phyloP scores from a whole-genome alignment of 2,329 filamentous ascomycete species.

The Trichoderma koningiopsis region DNA sequence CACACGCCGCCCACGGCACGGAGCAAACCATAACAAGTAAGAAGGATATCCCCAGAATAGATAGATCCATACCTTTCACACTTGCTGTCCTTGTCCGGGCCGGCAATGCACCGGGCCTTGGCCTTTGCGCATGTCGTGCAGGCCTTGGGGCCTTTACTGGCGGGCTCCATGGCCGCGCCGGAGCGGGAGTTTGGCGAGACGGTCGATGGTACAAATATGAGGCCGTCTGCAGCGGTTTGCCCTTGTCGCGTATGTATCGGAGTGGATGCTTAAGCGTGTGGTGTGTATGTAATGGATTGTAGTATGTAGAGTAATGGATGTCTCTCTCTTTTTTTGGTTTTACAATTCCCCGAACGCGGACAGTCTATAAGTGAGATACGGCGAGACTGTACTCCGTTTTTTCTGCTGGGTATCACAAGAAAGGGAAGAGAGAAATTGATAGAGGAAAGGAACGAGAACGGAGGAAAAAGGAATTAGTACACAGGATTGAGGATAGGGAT shows the following conservation, averaged over 20 bases:
- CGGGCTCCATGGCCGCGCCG: slow-evolving; percentile 31
- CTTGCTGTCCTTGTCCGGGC: slow-evolving; percentile 43
- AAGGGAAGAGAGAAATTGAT: background rate
- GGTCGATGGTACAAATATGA: background rate
- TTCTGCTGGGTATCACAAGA: background rate
- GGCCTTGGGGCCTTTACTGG: slow-evolving; percentile 50
- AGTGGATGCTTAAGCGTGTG: background rate
- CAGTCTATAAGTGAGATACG: slow-evolving; percentile 8
- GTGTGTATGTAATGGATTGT: background rate
- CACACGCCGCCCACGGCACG: background rate
- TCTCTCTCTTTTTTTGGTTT: background rate
- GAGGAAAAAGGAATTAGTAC: background rate
- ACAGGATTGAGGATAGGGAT: background rate
- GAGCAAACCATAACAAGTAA: background rate
- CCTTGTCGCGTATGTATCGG: background rate
- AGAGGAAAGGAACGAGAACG: background rate
- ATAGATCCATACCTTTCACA: slow-evolving; percentile 50
- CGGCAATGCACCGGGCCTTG: slow-evolving; percentile 53
- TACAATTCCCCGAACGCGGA: background rate
- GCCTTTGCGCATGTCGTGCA: slow-evolving; percentile 55
- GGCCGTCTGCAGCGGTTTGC: background rate
- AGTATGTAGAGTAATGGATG: background rate
- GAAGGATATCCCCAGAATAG: background rate
- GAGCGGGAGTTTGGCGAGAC: background rate
- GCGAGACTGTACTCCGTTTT: background rate